Evolutionary conservation across 2,329 filamentous ascomycete species (phyloP).

Genomic region (Blastomyces percursus): DNA sequence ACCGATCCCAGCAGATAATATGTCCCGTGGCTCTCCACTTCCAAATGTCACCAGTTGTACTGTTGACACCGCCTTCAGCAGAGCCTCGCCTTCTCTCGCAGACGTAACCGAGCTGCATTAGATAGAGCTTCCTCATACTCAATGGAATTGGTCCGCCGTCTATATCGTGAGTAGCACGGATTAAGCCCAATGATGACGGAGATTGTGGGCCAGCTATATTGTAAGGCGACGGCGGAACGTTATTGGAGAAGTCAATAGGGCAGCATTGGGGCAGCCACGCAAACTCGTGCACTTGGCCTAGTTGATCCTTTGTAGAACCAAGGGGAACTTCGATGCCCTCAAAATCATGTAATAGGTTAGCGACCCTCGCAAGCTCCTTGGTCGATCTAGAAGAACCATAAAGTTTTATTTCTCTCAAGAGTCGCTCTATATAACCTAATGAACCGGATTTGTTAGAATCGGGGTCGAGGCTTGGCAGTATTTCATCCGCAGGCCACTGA

Average conservation of each 20-base stretch:
- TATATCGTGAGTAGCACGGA: slow-evolving; percentile 20
- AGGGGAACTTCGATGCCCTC: slow-evolving; percentile 23
- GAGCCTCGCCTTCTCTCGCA: slow-evolving; percentile 15
- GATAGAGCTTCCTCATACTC: slow-evolving; percentile 10
- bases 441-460: slow-evolving; percentile 10
- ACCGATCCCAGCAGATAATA: slow-evolving; percentile 29
- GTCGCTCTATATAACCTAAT: neutral
- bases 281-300: slow-evolving; percentile 15
- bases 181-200: slow-evolving; percentile 23
- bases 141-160: slow-evolving; percentile 11
- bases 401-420: slow-evolving; percentile 12
- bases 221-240: slow-evolving; percentile 8
- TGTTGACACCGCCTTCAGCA: neutral
- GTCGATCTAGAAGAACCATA: slow-evolving; percentile 23
- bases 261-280: slow-evolving; percentile 26
- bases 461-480: slow-evolving; percentile 10
- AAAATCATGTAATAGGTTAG: slow-evolving; percentile 26
- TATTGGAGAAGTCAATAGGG: slow-evolving; percentile 23
- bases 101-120: slow-evolving; percentile 31
- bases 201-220: slow-evolving; percentile 13
- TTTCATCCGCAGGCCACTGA: slow-evolving; percentile 2
- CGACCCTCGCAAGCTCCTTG: slow-evolving; percentile 19
- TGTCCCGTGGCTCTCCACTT: slow-evolving; percentile 27
- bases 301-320: slow-evolving; percentile 4
- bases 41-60: slow-evolving; percentile 4